phyloP scores from a whole-genome alignment of 345 rosid species.

The Camelina hispida region DNA sequence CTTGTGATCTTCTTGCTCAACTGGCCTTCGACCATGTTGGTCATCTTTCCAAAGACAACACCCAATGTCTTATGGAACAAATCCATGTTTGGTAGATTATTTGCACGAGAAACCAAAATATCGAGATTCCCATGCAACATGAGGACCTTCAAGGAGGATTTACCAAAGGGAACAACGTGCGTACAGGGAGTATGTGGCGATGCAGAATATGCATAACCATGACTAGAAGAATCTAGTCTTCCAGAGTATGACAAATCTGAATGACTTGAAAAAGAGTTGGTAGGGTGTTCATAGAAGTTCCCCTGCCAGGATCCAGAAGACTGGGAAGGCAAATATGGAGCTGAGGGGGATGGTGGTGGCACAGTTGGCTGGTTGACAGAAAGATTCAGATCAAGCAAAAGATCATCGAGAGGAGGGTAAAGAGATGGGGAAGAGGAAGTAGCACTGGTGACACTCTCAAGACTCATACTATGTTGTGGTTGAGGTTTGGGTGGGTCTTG shows the following conservation, averaged over 20 bases:
- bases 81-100: conserved; percentile 93
- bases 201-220: conserved; percentile 49
- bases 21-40: conserved; percentile 58
- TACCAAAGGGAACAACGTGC: conserved; percentile 69
- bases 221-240: conserved; percentile 44
- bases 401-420: conserved; percentile 77
- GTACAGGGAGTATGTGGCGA: conserved; percentile 45
- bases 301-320: conserved; percentile 49
- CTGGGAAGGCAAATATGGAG: conserved; percentile 38
- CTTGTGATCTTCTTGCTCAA: conserved; percentile 68
- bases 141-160: conserved; percentile 77
- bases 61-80: conserved; percentile 84
- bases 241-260: conserved; percentile 51
- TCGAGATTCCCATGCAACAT: conserved; percentile 92
- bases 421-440: conserved; percentile 47
- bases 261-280: conserved; percentile 57
- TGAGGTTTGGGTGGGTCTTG: conserved; percentile 39
- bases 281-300: conserved; percentile 53
- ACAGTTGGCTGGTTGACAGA: conserved; percentile 43
- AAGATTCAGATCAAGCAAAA: conserved; percentile 49
- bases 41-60: conserved; percentile 58
- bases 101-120: conserved; percentile 71
- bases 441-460: conserved; percentile 15
- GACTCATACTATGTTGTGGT: conserved; percentile 38
- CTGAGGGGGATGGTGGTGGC: conserved; percentile 50